Conservation (phyloP, 2,329 filamentous ascomycete genomes). For the Bipolaris victoriae region DNA sequence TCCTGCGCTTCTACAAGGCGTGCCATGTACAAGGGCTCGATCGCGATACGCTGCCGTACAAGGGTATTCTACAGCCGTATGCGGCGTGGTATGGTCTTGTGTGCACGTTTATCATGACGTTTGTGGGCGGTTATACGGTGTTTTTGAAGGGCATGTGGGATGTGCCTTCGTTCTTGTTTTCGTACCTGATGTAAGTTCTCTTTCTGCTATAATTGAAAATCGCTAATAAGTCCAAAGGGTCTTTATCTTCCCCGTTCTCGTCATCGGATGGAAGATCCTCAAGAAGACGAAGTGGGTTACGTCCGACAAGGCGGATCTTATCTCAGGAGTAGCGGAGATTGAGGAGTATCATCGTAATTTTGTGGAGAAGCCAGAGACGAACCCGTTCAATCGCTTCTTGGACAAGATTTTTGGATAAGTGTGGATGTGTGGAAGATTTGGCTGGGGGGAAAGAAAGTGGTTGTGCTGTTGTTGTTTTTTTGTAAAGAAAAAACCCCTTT, state of each 20-base stretch:
- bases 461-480: too few relatives aligned
- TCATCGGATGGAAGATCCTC: slow-evolving; percentile 72
- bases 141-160: slow-evolving; percentile 74
- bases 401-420: slow-evolving; percentile 53
- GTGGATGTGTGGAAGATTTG: too few relatives aligned
- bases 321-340: slow-evolving; percentile 67
- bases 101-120: slow-evolving; percentile 71
- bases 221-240: slow-evolving; percentile 58
- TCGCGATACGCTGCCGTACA: slow-evolving; percentile 72
- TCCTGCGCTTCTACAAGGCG: slow-evolving; percentile 74
- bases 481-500: too few relatives aligned
- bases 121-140: slow-evolving; percentile 77
- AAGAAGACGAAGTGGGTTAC: slow-evolving; percentile 66
- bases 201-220: too few relatives aligned
- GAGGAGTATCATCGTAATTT: slow-evolving; percentile 71
- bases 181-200: slow-evolving; percentile 46
- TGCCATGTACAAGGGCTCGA: slow-evolving; percentile 71
- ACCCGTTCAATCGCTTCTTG: slow-evolving; percentile 50
- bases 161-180: slow-evolving; percentile 74
- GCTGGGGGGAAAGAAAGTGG: too few relatives aligned
- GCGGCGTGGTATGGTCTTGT: slow-evolving; percentile 70
- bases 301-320: slow-evolving; percentile 67
- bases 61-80: slow-evolving; percentile 72
- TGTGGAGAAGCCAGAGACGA: slow-evolving; percentile 59
- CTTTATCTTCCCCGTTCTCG: slow-evolving; percentile 71